Evolutionary conservation across 129 eudicot species (phyloP), one percentile per base, ranked within the genome.

Genomic region (Flaveria sonorensis): DNA sequence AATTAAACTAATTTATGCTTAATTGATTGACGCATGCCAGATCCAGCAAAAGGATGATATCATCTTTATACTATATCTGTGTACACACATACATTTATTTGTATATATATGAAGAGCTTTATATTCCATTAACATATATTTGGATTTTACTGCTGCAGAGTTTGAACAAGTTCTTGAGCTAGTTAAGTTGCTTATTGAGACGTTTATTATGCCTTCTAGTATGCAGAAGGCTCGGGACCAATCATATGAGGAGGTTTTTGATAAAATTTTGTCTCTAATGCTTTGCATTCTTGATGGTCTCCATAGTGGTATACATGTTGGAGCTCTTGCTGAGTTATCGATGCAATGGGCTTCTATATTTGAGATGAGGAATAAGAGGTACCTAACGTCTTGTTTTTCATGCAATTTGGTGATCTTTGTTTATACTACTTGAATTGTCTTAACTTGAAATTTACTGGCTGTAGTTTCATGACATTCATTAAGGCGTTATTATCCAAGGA

Each of bases 231-330:
- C 77, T 19, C 86, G 66, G 51, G 92, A 87, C 52, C 82, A 78
- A 53, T 61, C 77, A 7, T 32, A 56, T 43, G 82, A 79, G 65
- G 81, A 81, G 69, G 79, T 87, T 63, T 56, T 82, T 65, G 87
- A 85, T 28, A 84, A 86, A 77, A 56, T 89, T 40, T 65, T 94
- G 73, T 87, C 88, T 72, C 73, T 91, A 63, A 81, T 91, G 89
- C 86, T 89, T 55, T 89, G 97, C 81, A 68, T 85, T 78, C 78
- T 91, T 81, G 97, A 87, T 80, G 97, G 92, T 68, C 85, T 90
- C 26, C 78, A 76, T 73, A 68, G 56, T 55, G 30, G 84, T 53
- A 59, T 78, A 62, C 75, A 87, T 23, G 60, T 52, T 52, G 13
- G 81, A 23, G 80, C 64, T 62, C 61, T 87, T 39, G 57, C 76